A percentile compares a stretch with the other conserved stretches of the same genome.
phyloP scores from a whole-genome alignment of 2,329 filamentous ascomycete genomes.

The Botrytis galanthina region DNA sequence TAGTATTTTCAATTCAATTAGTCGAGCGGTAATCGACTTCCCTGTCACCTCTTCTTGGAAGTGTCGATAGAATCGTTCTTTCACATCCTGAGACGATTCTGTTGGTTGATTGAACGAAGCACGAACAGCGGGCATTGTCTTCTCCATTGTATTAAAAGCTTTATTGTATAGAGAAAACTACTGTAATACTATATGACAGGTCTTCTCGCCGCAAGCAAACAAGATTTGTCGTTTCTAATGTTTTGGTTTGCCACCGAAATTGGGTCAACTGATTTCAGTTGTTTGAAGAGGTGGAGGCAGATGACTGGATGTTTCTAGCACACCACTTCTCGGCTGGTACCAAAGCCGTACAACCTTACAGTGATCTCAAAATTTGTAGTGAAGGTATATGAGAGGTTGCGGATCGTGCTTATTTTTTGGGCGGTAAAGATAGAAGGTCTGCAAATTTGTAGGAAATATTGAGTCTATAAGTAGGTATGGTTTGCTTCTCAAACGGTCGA shows the following conservation, averaged over 20 bases:
- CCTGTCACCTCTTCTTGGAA: constrained; percentile 74
- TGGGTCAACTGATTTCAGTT: not conserved
- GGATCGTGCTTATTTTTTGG: not conserved
- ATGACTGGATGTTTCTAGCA: constrained; percentile 2
- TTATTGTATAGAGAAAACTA: not conserved
- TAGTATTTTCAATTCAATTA: not conserved
- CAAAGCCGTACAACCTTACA: not conserved
- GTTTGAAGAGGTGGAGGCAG: not conserved
- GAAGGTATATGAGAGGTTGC: not conserved
- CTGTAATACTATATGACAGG: not conserved
- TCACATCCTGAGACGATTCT: constrained; percentile 46
- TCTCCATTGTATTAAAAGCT: constrained; percentile 2
- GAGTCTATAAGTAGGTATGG: not conserved
- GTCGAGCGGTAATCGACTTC: constrained; percentile 43
- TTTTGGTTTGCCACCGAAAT: not conserved
- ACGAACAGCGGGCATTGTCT: constrained; percentile 3
- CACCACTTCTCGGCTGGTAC: constrained; percentile 11
- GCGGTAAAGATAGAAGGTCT: not conserved
- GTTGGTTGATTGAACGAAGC: constrained; percentile 27
- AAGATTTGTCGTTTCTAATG: not conserved
- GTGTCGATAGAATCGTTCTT: constrained; percentile 80
- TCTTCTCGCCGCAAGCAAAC: not conserved
- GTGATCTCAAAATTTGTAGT: not conserved
- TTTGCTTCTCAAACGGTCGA: not conserved
- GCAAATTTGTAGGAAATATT: not conserved